A percentile compares a stretch with the other conserved stretches of the same genome.
Evolutionary conservation across 768 basidiomycete genomes (phyloP).

Genomic region (Dacryopinax primogenitus): DNA sequence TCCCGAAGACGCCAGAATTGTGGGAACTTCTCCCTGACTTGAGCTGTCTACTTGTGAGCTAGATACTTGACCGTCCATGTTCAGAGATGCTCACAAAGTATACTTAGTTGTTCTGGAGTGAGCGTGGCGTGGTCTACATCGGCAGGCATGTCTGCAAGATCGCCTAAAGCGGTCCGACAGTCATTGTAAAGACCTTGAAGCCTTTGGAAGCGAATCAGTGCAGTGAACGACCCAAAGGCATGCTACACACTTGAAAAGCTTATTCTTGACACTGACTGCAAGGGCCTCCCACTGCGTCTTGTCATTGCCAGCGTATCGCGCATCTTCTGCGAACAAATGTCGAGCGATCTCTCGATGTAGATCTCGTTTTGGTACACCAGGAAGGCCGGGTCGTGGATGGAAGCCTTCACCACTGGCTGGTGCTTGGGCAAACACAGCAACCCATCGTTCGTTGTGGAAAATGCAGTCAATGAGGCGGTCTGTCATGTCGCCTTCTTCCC

Average conservation of each 20-base stretch:
- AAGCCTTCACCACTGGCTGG: slow-evolving; percentile 8
- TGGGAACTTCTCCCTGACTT: slow-evolving; percentile 18
- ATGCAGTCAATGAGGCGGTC: slow-evolving; percentile 16
- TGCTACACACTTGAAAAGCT: slow-evolving; percentile 17
- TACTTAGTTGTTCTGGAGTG: slow-evolving; percentile 13
- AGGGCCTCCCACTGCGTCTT: slow-evolving; percentile 15
- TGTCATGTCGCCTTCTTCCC: slow-evolving; percentile 19
- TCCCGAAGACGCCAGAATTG: slow-evolving; percentile 17
- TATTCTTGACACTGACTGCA: slow-evolving; percentile 19
- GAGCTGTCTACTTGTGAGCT: slow-evolving; percentile 12
- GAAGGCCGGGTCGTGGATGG: slow-evolving; percentile 12
- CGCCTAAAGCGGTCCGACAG: slow-evolving; percentile 16
- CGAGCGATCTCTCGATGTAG: slow-evolving; percentile 18
- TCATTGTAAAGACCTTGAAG: slow-evolving; percentile 15
- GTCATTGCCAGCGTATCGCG: slow-evolving; percentile 16
- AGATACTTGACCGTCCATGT: not conserved
- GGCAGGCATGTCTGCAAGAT: slow-evolving; percentile 10
- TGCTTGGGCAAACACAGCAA: slow-evolving; percentile 16
- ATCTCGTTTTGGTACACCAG: slow-evolving; percentile 17
- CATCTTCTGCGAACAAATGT: slow-evolving; percentile 15
- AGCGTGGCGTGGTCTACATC: slow-evolving; percentile 15
- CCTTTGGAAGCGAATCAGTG: not conserved
- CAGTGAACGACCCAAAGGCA: not conserved
- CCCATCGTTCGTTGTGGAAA: slow-evolving; percentile 17
- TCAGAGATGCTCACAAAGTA: slow-evolving; percentile 14